Evolutionary conservation across 73 alveolate genomes (phyloP), one percentile per base, ranked within the genome.

Genomic region (Paramecium sexaurelia): DNA sequence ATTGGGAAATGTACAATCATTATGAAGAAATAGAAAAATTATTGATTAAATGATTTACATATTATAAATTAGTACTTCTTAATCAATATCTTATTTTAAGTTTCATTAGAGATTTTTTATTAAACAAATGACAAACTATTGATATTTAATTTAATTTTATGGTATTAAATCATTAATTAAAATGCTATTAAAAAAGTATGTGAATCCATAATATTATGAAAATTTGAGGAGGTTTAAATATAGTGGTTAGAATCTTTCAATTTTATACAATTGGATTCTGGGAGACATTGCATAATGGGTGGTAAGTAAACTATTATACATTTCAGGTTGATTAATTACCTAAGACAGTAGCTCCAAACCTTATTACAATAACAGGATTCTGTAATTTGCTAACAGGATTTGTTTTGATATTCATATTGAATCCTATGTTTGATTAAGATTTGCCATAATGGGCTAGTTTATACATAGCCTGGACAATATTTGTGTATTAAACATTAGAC

Each of bases 401-500:
- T 40, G 43, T 55, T 35, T 36, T 68, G 43, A 68, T 61, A 33
- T 43, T 69, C 33, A 39, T 39, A 19, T 61, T 68, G 27, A 68
- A 75, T 47, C 94, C 90, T 13, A 61, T 55, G 33, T 88, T 88
- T 43, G 85, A 68, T 26, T 37, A 88, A 69, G 94, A 37, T 68
- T 19, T 88, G 9, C 94, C 94, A 36, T 29, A 56, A 15, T 88
- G 94, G 94, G 82, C 75, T 15, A 55, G 91, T 51, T 67, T 68
- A 9, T 68, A 68, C 33, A 37, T 39, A 41, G 86, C 75, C 1
- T 24, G 75, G 39, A 26, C 84, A 17, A 57, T 88, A 3, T 88
- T 88, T 24, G 73, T 84, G 27, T 94, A 94, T 92, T 55, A 92
- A 45, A 92, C 91, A 39, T 66, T 94, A 43, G 97, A 94, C 39